Evolutionary conservation across 2,329 filamentous ascomycete genomes (phyloP).

Genomic region (Colletotrichum destructivum): DNA sequence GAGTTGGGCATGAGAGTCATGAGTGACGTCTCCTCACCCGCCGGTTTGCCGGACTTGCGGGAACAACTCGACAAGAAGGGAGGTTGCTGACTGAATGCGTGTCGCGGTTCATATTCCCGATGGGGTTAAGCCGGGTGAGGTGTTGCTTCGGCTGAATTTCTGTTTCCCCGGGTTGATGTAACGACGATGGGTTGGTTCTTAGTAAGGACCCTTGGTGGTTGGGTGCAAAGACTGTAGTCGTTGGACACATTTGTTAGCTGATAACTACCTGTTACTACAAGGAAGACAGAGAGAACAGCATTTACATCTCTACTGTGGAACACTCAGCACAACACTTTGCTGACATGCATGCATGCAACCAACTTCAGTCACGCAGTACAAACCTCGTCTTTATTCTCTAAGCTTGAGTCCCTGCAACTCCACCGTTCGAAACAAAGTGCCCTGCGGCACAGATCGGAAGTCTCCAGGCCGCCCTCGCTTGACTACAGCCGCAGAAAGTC

Average conservation of each 20-base stretch:
- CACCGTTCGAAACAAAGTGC: neutral
- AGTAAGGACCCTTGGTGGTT: neutral
- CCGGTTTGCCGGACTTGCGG: neutral
- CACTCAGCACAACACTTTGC: neutral
- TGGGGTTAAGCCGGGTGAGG: neutral
- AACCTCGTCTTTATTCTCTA: neutral
- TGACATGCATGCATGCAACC: constrained; percentile 6
- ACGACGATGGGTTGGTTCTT: neutral
- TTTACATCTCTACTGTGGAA: neutral
- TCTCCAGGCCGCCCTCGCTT: neutral
- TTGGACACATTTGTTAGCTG: too few species aligned
- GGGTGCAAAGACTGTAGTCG: too few species aligned
- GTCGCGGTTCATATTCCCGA: neutral
- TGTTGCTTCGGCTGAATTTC: too few species aligned
- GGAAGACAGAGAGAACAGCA: neutral
- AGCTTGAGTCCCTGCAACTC: neutral
- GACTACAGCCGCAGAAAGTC: constrained; percentile 22
- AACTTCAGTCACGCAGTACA: too few species aligned
- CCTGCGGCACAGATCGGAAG: too few species aligned
- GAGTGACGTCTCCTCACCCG: neutral
- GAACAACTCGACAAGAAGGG: neutral
- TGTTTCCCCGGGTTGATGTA: neutral
- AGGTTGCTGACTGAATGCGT: constrained; percentile 28
- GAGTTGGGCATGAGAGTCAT: neutral
- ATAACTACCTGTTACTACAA: too few species aligned